phyloP scores from a whole-genome alignment of 495 filamentous ascomycete species.

The Diplogelasinospora grovesii region DNA sequence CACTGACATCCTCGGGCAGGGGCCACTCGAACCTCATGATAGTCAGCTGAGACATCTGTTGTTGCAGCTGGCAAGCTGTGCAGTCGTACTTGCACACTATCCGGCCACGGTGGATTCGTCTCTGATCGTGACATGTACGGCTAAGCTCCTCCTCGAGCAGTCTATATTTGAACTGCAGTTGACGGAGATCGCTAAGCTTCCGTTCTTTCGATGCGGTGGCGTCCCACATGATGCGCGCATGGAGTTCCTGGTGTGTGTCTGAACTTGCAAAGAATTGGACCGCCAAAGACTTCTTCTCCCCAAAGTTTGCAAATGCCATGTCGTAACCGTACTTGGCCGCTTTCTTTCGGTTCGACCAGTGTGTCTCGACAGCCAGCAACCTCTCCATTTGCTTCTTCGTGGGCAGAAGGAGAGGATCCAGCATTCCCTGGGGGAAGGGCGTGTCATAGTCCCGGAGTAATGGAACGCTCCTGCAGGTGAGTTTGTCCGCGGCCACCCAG shows the following conservation, averaged over 20 bases:
- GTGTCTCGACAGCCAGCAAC: slow-evolving; percentile 41
- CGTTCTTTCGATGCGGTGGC: slow-evolving; percentile 23
- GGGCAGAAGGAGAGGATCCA: slow-evolving; percentile 47
- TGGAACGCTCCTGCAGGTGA: slow-evolving; percentile 29
- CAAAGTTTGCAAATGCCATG: slow-evolving; percentile 31
- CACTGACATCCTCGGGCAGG: slow-evolving; percentile 31
- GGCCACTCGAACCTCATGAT: slow-evolving; percentile 60
- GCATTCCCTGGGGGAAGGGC: slow-evolving; percentile 33
- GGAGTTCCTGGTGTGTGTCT: slow-evolving; percentile 31
- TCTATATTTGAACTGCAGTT: slow-evolving; percentile 9
- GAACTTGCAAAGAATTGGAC: slow-evolving; percentile 49
- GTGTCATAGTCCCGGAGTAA: slow-evolving; percentile 48
- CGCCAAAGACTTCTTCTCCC: slow-evolving; percentile 36
- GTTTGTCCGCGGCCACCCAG: slow-evolving; percentile 56
- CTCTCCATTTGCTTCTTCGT: slow-evolving; percentile 43
- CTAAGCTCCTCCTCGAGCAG: no score
- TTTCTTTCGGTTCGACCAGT: slow-evolving; percentile 32
- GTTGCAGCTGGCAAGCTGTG: slow-evolving; percentile 16
- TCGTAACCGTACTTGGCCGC: slow-evolving; percentile 11
- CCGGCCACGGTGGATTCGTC: no score
- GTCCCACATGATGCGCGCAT: slow-evolving; percentile 28
- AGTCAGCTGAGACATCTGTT: slow-evolving; percentile 20
- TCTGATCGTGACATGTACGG: no score
- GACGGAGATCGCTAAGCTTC: slow-evolving; percentile 42
- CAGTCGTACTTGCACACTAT: no score